Evolutionary conservation across 768 basidiomycete genomes (phyloP).

Genomic region (Lentinula lateritia): DNA sequence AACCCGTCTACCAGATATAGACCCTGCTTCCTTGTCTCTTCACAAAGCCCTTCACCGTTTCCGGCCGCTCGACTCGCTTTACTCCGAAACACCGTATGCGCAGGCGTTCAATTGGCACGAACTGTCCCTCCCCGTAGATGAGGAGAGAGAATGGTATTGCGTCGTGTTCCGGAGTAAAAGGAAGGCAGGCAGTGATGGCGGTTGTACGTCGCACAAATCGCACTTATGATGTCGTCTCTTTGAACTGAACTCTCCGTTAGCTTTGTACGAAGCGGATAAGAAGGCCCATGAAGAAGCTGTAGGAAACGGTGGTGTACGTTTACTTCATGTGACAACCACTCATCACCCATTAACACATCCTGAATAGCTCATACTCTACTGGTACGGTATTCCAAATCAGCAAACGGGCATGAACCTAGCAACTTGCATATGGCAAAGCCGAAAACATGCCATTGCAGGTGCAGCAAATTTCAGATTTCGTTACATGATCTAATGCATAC

Average conservation of each 20-base stretch:
- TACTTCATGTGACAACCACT: not conserved
- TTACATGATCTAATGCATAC: conserved; percentile 30
- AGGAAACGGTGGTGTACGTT: conserved; percentile 72
- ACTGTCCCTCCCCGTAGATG: conserved; percentile 57
- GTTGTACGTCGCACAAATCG: conserved; percentile 39
- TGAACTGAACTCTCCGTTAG: conserved; percentile 27
- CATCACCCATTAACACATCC: conserved; percentile 8
- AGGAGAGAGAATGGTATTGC: conserved; percentile 87
- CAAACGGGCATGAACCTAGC: conserved; percentile 82
- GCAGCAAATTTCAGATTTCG: conserved; percentile 53
- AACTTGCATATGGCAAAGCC: conserved; percentile 93
- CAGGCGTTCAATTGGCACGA: conserved; percentile 88
- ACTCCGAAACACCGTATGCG: conserved; percentile 59
- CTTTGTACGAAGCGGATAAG: conserved; percentile 82
- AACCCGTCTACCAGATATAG: conserved; percentile 79
- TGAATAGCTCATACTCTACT: conserved; percentile 76
- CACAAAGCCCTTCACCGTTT: conserved; percentile 85
- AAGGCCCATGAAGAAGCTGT: conserved; percentile 92
- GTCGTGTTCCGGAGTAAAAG: conserved; percentile 86
- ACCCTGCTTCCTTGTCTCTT: conserved; percentile 75
- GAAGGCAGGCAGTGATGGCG: conserved; percentile 62
- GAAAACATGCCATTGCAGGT: conserved; percentile 75
- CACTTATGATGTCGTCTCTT: conserved; percentile 2
- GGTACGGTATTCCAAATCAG: conserved; percentile 84
- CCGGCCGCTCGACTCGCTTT: conserved; percentile 50